Conservation (phyloP, 495 filamentous ascomycete genomes). For the Hypoxylon crocopeplum region DNA sequence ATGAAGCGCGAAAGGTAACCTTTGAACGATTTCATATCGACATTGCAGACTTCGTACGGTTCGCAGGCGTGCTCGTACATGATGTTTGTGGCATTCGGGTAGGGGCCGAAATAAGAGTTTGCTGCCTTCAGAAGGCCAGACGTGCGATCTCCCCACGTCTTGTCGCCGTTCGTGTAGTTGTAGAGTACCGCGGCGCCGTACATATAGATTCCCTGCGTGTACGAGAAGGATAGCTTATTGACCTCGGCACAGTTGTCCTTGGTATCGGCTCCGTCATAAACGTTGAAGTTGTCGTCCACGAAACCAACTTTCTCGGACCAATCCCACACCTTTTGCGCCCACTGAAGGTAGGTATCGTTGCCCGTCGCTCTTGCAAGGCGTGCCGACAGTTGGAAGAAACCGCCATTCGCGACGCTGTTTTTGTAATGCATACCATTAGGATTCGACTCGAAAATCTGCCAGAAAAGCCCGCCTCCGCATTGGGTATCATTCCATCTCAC, state of each 20-base stretch:
- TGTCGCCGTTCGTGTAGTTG: slow-evolving; percentile 62
- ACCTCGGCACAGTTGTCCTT: slow-evolving; percentile 51
- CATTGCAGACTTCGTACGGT: slow-evolving; percentile 64
- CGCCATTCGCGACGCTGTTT: slow-evolving; percentile 74
- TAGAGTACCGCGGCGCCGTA: slow-evolving; percentile 71
- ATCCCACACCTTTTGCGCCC: slow-evolving; percentile 75
- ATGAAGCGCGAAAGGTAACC: slow-evolving; percentile 80
- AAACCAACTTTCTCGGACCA: slow-evolving; percentile 65
- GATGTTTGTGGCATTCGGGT: slow-evolving; percentile 56
- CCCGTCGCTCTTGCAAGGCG: slow-evolving; percentile 71
- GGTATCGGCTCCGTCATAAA: slow-evolving; percentile 63
- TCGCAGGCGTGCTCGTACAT: slow-evolving; percentile 82
- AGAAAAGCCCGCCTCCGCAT: slow-evolving; percentile 76
- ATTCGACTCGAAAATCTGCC: slow-evolving; percentile 86
- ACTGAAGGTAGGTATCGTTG: slow-evolving; percentile 67
- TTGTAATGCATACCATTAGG: slow-evolving; percentile 74
- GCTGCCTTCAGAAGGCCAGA: slow-evolving; percentile 54
- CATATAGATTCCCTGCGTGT: slow-evolving; percentile 70
- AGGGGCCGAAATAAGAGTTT: slow-evolving; percentile 42
- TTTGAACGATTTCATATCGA: slow-evolving; percentile 81
- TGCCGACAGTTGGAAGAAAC: slow-evolving; percentile 71
- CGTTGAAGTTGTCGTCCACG: slow-evolving; percentile 54
- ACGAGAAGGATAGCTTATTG: slow-evolving; percentile 63
- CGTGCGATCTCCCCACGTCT: slow-evolving; percentile 59
- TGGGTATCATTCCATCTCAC: slow-evolving; percentile 71